Conservation (phyloP, 2,329 filamentous ascomycete species). For the Leptographium radiaticola region DNA sequence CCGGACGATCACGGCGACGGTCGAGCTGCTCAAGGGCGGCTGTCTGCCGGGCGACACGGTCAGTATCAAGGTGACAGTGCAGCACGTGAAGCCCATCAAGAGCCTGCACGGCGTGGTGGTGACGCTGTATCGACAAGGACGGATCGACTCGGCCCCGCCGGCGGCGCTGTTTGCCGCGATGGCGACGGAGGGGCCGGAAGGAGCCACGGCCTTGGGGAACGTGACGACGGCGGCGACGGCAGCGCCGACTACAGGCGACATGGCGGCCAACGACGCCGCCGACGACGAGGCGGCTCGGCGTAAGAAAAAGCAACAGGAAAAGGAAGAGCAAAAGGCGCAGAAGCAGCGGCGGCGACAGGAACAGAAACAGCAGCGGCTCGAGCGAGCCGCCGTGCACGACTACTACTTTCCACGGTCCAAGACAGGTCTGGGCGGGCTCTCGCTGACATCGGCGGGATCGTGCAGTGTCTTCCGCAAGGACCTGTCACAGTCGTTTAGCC, state of each 20-base stretch:
- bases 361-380: neutral
- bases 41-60: slow-evolving; percentile 77
- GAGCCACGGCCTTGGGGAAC: neutral
- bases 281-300: neutral
- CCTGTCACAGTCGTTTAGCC: slow-evolving; percentile 74
- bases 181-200: neutral
- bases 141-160: slow-evolving; percentile 65
- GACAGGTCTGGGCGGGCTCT: slow-evolving; percentile 75
- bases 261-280: neutral
- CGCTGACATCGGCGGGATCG: slow-evolving; percentile 72
- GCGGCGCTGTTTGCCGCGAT: slow-evolving; percentile 27
- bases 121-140: slow-evolving; percentile 80
- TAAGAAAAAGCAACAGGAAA: neutral
- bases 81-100: slow-evolving; percentile 80
- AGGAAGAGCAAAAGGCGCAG: neutral
- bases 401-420: slow-evolving; percentile 80
- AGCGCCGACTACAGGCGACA: neutral
- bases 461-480: slow-evolving; percentile 95
- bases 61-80: slow-evolving; percentile 66
- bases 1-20: slow-evolving; percentile 73
- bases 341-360: neutral
- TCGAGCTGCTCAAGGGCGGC: slow-evolving; percentile 71
- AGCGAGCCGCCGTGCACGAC: slow-evolving; percentile 32
- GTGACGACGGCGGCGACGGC: neutral
- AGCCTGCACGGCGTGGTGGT: slow-evolving; percentile 88